Evolutionary conservation across 805 yeast genomes (phyloP), one percentile per base, ranked within the genome.

Genomic region (Candida ponderosae): DNA sequence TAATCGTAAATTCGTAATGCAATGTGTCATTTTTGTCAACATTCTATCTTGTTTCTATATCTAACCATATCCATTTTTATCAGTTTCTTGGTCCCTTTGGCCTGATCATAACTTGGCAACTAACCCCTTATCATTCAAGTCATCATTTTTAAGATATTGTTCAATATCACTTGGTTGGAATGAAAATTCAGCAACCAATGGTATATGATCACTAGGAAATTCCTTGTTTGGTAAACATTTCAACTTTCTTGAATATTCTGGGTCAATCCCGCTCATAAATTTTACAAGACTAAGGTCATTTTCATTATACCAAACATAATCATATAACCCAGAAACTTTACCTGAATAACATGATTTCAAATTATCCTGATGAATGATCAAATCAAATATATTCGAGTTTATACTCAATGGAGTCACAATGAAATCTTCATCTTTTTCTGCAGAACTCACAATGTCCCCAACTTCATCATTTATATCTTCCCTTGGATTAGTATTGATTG

Each of bases 141-240:
- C 11, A 9, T 21, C 24, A 21, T 21, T 11, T 9, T 21, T 21
- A 21, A 21, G 7, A 21, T 21, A 2, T 9, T 21, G 4, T 21
- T 21, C 24, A 9, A 21, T 9, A 21, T 21, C 24, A 9, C 11
- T 21, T 21, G 24, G 11, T 52, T 74, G 75, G 54, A 87, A 76
- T 51, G 79, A 86, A 52, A 90, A 81, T 56, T 80, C 78, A 16
- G 89, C 70, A 39, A 87, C 73, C 43, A 90, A 65, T n/a, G 96
- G 89, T 51, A 90, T 74, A 62, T 90, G 97, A 60, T 90, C 97
- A 34, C 95, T 82, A 17, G 96, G 95, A 65, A 81, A 82, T 54
- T 68, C 68, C 31, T 53, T 58, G 43, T 78, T 77, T 1, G 84
- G 85, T 35, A 76, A 63, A 0, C 81, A 74, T 19, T 42, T 40